Evolutionary conservation across 2,329 filamentous ascomycete genomes (phyloP).

Genomic region (Trichophyton simii): DNA sequence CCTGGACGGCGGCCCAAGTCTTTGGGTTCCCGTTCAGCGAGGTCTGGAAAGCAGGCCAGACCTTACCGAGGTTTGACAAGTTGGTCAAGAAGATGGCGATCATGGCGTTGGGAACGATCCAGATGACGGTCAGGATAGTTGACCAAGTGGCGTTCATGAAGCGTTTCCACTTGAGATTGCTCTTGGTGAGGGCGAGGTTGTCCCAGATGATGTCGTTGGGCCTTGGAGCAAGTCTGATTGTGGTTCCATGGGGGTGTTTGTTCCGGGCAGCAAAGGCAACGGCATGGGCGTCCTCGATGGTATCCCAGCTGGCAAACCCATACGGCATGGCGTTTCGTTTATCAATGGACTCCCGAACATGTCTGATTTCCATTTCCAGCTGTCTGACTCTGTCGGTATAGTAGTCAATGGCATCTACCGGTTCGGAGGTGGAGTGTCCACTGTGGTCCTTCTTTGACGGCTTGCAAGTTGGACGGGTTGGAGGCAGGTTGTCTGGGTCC

Average conservation of each 20-base stretch:
- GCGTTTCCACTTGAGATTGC: slow-evolving; percentile 56
- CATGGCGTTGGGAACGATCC: slow-evolving; percentile 84
- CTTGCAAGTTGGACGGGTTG: slow-evolving; percentile 62
- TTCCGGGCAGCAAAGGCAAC: slow-evolving; percentile 72
- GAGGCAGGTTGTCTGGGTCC: slow-evolving; percentile 67
- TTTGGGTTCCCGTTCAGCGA: slow-evolving; percentile 50
- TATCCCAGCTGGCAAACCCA: slow-evolving; percentile 87
- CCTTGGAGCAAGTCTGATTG: slow-evolving; percentile 64
- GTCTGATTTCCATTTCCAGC: slow-evolving; percentile 71
- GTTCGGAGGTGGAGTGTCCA: slow-evolving; percentile 44
- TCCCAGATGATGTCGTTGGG: slow-evolving; percentile 94
- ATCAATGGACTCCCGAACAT: slow-evolving; percentile 70
- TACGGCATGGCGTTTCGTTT: slow-evolving; percentile 79
- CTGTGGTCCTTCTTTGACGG: slow-evolving; percentile 68
- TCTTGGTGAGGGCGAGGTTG: slow-evolving; percentile 64
- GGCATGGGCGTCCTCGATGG: slow-evolving; percentile 73
- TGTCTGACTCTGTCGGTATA: slow-evolving; percentile 71
- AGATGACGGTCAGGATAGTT: slow-evolving; percentile 62
- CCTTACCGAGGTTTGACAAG: slow-evolving; percentile 60
- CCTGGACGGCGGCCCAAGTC: slow-evolving; percentile 80
- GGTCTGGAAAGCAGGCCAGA: slow-evolving; percentile 64
- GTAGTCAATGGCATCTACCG: slow-evolving; percentile 90
- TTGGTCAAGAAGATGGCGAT: slow-evolving; percentile 91
- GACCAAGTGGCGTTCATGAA: slow-evolving; percentile 80
- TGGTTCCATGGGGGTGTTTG: slow-evolving; percentile 68